phyloP scores from a whole-genome alignment of 768 basidiomycete species.

The Suillus decipiens region DNA sequence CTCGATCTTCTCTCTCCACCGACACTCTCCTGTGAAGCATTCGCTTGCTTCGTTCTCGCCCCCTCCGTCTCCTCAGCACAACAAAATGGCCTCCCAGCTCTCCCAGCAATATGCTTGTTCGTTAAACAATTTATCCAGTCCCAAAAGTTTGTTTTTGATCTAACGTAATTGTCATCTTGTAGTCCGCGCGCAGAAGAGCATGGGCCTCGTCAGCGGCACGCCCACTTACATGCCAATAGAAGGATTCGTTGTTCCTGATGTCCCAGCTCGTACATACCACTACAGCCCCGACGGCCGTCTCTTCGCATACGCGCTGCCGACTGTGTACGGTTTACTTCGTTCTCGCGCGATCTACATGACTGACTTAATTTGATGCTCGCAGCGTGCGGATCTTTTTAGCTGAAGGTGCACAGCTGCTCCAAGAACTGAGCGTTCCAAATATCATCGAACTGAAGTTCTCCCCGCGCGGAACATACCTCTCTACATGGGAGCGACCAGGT shows the following conservation, averaged over 20 bases:
- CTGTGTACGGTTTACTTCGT: constrained; percentile 52
- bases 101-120: constrained; percentile 86
- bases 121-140: constrained; percentile 31
- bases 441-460: constrained; percentile 89
- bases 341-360: constrained; percentile 14
- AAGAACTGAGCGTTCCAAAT: constrained; percentile 73
- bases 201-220: constrained; percentile 82
- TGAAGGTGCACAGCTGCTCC: constrained; percentile 69
- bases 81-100: constrained; percentile 67
- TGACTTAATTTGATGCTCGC: constrained; percentile 22
- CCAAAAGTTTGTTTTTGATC: constrained; percentile 12
- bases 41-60: constrained; percentile 69
- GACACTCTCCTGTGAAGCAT: constrained; percentile 57
- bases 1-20: constrained; percentile 29
- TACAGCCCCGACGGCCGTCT: constrained; percentile 89
- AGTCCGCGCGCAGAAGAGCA: constrained; percentile 95
- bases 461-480: constrained; percentile 89
- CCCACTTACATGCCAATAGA: constrained; percentile 71
- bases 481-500: constrained; percentile 94
- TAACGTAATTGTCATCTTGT: constrained; percentile 19
- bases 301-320: constrained; percentile 81
- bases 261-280: constrained; percentile 69
- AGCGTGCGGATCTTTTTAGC: constrained; percentile 81
- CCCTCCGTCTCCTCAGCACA: constrained; percentile 34
- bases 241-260: constrained; percentile 67